Base-by-base conservation (phyloP, 2,329 filamentous ascomycete genomes). In the Cercospora janseana region DNA sequence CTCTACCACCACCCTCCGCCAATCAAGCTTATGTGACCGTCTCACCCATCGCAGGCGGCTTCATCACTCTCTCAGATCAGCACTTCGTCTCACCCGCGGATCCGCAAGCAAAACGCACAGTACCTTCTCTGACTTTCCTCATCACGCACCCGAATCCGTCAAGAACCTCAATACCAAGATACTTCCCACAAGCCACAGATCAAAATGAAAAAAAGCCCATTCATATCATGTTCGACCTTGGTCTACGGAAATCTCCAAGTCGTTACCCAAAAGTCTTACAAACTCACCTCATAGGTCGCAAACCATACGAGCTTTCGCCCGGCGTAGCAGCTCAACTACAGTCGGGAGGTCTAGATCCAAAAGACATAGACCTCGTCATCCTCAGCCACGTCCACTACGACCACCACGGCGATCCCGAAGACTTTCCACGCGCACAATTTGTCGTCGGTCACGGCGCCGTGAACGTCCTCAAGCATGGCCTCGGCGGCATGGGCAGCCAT, bases 321-420 rank as follows among this genome's bases (percentile, higher is more conserved):
- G 77, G 77, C 50, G 72, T 72, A 10, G 70, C 69, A 4, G 69
- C 63, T 57, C 79, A 29, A 60, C 62, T 41, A 51, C 54, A 40
- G 18, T 40, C 46, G 5, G 72, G 72, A 4, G 69, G 69, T 1
- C 45, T 75, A 1, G 52, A 63, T 4, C 66, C 71, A 1, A 51
- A 52, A 6, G 65, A 69, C 6, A 63, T 75, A 10, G 61, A 75
- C 46, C 62, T 65, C 4, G 67, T 77, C 4, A 66, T 81, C 6
- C 62, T 79, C 1, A 77, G 73, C 56, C 79, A 82, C 51, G 64
- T 66, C 1, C 79, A 82, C 57, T 81, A 77, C 70, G 79, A 82
- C 57, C 79, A 82, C 54, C 70, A 77, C 28, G 80, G 79, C n/a
- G 79, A 76, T 4, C 76, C 78, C 0, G 64, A 68, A 1, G 77